These are phyloP conservation scores for Quillaja saponaria DNA, from an alignment of 306 rosid genomes.

Conservation along the genomic window DNA sequence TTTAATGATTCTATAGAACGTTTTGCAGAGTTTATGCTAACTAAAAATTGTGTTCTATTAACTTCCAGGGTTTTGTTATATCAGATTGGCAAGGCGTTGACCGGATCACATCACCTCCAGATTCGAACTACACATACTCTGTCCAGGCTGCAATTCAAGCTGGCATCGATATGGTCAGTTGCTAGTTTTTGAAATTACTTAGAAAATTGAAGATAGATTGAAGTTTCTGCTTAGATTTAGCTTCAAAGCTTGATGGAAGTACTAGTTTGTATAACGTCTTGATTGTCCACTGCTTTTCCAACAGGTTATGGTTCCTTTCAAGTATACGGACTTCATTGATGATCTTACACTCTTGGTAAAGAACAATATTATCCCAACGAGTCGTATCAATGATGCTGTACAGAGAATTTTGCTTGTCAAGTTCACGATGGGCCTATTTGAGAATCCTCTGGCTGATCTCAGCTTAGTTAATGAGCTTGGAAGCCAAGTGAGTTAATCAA, in stretches of 20 bases:
- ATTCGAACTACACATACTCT: conserved; percentile 81
- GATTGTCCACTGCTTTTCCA: conserved; percentile 28
- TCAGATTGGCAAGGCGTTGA: conserved; percentile 98
- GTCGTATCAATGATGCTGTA: conserved; percentile 90
- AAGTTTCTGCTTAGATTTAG: neutral
- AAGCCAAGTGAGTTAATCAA: conserved; percentile 64
- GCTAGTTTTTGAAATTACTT: conserved; percentile 26
- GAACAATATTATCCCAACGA: conserved; percentile 68
- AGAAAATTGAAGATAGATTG: conserved; percentile 13
- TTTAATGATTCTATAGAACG: conserved; percentile 12
- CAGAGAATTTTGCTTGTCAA: conserved; percentile 81
- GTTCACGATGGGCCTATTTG: conserved; percentile 91
- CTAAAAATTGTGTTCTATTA: conserved; percentile 20
- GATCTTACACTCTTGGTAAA: conserved; percentile 74
- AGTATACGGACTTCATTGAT: conserved; percentile 63
- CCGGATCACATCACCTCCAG: conserved; percentile 69
- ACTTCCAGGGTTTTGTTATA: conserved; percentile 92
- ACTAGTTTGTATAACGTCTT: conserved; percentile 16
- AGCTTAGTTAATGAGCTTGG: conserved; percentile 91
- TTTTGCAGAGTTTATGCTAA: conserved; percentile 24
- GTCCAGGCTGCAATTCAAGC: conserved; percentile 80
- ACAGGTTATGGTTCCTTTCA: conserved; percentile 90
- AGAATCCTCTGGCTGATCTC: conserved; percentile 80
- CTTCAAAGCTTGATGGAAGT: conserved; percentile 18
- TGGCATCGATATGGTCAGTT: conserved; percentile 91